phyloP scores from a whole-genome alignment of 1,139 yeast species.

The Komagataea norvegica region DNA sequence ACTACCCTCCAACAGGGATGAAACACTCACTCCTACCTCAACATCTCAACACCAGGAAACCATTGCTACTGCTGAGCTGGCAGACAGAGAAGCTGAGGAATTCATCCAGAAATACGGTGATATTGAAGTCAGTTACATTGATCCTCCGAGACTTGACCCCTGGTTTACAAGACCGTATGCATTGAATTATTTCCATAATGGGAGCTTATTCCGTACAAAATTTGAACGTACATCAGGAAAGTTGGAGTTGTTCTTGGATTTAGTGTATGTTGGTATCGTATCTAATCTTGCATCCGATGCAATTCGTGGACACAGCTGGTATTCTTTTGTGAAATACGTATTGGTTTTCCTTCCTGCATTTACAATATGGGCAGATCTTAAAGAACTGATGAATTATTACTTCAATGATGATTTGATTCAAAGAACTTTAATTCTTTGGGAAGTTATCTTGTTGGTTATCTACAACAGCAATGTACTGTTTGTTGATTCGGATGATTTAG shows the following conservation, averaged over 20 bases:
- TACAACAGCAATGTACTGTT: conserved; percentile 47
- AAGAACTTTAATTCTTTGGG: conserved; percentile 50
- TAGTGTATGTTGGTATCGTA: conserved; percentile 61
- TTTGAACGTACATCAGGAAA: conserved; percentile 50
- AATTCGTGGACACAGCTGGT: conserved; percentile 46
- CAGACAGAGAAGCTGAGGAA: conserved; percentile 37
- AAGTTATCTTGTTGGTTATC: conserved; percentile 45
- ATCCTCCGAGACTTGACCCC: conserved; percentile 38
- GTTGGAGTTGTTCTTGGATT: conserved; percentile 56
- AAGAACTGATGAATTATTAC: conserved; percentile 62
- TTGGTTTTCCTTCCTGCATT: conserved; percentile 54
- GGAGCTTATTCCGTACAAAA: conserved; percentile 50
- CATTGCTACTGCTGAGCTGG: too few species aligned
- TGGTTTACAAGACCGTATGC: conserved; percentile 57
- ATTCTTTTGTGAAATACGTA: conserved; percentile 44
- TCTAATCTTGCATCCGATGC: conserved; percentile 57
- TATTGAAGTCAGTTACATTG: conserved; percentile 44
- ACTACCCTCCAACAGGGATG: too few species aligned
- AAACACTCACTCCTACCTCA: too few species aligned
- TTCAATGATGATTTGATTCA: conserved; percentile 60
- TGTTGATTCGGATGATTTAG: conserved; percentile 33
- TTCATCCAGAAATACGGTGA: conserved; percentile 49
- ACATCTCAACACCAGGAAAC: not conserved
- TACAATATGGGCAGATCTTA: conserved; percentile 61
- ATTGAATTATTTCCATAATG: conserved; percentile 55